Base-by-base conservation (phyloP, 208 protist genomes). In the Leishmania turanica region DNA sequence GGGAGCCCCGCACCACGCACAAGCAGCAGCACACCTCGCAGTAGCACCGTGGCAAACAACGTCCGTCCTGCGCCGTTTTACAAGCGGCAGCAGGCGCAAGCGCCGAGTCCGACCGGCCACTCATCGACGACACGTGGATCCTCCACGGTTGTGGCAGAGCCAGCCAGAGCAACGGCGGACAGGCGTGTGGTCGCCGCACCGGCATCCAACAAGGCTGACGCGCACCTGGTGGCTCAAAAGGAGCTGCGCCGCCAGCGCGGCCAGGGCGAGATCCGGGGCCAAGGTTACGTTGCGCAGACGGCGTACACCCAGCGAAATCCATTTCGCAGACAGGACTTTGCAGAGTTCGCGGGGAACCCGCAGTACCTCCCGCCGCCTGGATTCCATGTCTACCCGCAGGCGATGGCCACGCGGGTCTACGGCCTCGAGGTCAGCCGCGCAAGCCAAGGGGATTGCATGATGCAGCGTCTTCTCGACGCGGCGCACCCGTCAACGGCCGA, bases 221-320 rank as follows among this genome's bases (percentile, higher is more conserved):
- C 47, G 72, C 47, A 84, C 60, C 81, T n/a, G 3, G 64, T 68
- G 2, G 69, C 65, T 1, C 42, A 37, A n/a, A 80, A 81, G 68
- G 64, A 80, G 77, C 71, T 72, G 60, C 81, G 53, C n/a, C 69
- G 69, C 71, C n/a, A 80, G n/a, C 81, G 53, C n/a, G 60, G 69
- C 71, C n/a, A 80, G n/a, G 60, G 77, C 53, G 47, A 78, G 37
- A 75, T 66, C 75, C 82, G 69, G 54, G 60, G 82, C 27, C 75
- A 83, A 37, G 70, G 77, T 31, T 87, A 92, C 65, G 82, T 95
- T 31, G 90, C 88, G 51, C 84, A 95, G 74, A 91, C 87, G 66
- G 88, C 87, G n/a, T 93, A 89, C 82, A 90, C 91, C 7, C 84
- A 91, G 82, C 66, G 79, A n/a, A 97, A 96, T 66, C 93, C 91